These are phyloP conservation scores for Rauvolfia tetraphylla DNA, from an alignment of 257 asterid genomes.

Conservation along the genomic window DNA sequence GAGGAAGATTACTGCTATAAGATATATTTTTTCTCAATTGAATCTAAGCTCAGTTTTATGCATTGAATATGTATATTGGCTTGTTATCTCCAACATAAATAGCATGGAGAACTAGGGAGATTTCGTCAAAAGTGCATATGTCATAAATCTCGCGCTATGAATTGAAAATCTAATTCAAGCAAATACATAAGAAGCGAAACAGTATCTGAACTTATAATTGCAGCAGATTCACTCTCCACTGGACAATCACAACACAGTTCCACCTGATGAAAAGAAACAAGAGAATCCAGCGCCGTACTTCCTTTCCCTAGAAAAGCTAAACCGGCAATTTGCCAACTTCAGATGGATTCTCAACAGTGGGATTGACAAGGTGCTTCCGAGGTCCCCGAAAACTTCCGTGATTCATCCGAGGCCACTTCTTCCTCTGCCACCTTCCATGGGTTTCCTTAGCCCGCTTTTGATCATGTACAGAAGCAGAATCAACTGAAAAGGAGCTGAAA, in stretches of 20 bases:
- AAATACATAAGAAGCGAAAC: neutral
- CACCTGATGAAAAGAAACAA: neutral
- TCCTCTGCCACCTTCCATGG: conserved; percentile 33
- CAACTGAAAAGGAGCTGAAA: conserved; percentile 21
- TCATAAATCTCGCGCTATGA: no score
- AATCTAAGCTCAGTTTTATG: no score
- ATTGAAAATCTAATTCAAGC: no score
- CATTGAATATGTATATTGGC: no score
- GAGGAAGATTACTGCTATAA: no score
- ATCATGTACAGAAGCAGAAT: conserved; percentile 16
- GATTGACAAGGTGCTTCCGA: conserved; percentile 38
- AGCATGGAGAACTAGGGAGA: no score
- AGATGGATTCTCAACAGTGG: conserved; percentile 32
- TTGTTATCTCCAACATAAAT: no score
- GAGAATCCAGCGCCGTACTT: neutral
- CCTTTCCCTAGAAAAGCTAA: conserved; percentile 16
- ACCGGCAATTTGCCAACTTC: conserved; percentile 35
- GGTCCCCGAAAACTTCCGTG: conserved; percentile 64
- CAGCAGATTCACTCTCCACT: neutral
- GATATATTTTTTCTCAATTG: no score
- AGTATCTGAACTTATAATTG: neutral
- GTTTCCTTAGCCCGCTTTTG: conserved; percentile 16
- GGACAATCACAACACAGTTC: neutral
- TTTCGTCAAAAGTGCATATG: no score
- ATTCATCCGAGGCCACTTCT: conserved; percentile 39